Evolutionary conservation across 208 protist genomes (phyloP).

Genomic region (Leishmania arabica): DNA sequence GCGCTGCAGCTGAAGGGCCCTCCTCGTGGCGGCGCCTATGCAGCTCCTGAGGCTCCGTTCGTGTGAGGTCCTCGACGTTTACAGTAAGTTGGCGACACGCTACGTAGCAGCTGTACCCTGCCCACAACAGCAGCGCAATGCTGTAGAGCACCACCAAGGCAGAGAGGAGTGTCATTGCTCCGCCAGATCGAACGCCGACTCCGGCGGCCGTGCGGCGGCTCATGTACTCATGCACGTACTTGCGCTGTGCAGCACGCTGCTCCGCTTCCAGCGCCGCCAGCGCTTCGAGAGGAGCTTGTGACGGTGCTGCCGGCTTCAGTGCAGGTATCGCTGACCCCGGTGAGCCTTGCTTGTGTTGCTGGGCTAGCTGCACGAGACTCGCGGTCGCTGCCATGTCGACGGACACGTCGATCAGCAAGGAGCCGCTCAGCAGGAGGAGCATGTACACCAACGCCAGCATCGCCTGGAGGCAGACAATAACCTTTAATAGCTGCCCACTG

Average conservation of each 20-base stretch:
- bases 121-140: conserved; percentile 23
- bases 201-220: background rate
- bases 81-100: conserved; percentile 28
- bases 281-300: conserved; percentile 5
- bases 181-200: background rate
- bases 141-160: conserved; percentile 19
- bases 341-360: conserved; percentile 4
- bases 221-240: conserved; percentile 17
- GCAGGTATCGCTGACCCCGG: background rate
- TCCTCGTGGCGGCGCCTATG: background rate
- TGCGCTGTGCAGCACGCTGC: conserved; percentile 14
- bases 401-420: conserved; percentile 37
- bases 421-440: conserved; percentile 42
- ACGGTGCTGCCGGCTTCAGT: conserved; percentile 1
- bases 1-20: background rate
- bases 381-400: conserved; percentile 10
- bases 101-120: conserved; percentile 28
- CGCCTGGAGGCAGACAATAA: conserved; percentile 59
- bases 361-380: background rate
- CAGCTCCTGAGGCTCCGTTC: conserved; percentile 14
- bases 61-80: conserved; percentile 24
- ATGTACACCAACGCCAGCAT: conserved; percentile 59
- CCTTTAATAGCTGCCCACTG: conserved; percentile 38
- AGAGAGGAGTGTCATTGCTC: background rate
- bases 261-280: conserved; percentile 13